phyloP scores from a whole-genome alignment of 176 grass and related monocot genomes.

The Avena sativa region DNA sequence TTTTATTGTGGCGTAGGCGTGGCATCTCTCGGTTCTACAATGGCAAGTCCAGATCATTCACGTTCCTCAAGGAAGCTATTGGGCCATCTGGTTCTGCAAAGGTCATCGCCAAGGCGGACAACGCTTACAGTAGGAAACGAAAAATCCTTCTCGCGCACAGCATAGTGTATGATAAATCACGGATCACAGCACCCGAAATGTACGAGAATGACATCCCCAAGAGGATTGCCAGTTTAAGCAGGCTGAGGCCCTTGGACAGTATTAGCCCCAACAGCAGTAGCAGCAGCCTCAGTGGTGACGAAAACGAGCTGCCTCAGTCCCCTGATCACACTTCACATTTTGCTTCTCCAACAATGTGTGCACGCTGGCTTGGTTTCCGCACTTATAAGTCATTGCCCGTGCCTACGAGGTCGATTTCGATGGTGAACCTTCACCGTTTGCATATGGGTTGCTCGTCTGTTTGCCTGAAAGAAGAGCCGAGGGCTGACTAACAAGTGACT shows the following conservation, averaged over 20 bases:
- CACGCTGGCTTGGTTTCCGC: conserved; percentile 1
- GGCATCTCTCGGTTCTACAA: conserved; percentile 72
- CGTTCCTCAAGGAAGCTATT: conserved; percentile 50
- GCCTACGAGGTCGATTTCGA: conserved; percentile 18
- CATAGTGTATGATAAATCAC: conserved; percentile 45
- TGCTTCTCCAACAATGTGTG: neutral
- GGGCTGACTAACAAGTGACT: conserved; percentile 22
- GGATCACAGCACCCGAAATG: neutral
- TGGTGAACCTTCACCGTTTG: conserved; percentile 35
- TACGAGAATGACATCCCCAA: conserved; percentile 4
- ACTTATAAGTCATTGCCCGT: conserved; percentile 2
- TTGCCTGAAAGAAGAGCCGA: conserved; percentile 3
- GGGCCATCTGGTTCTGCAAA: conserved; percentile 50
- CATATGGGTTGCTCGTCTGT: neutral
- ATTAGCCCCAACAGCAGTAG: conserved; percentile 43
- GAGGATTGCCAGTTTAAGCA: conserved; percentile 41
- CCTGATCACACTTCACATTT: neutral
- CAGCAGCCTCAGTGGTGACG: conserved; percentile 41
- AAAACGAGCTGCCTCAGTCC: conserved; percentile 9
- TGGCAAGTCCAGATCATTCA: conserved; percentile 77
- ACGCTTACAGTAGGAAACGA: conserved; percentile 59
- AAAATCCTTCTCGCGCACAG: conserved; percentile 65
- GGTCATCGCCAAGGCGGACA: conserved; percentile 65
- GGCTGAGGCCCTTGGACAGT: conserved; percentile 3
- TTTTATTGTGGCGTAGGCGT: conserved; percentile 44